These are phyloP conservation scores for Diplodia intermedia DNA, from an alignment of 2,329 filamentous ascomycete genomes.

Conservation along the genomic window DNA sequence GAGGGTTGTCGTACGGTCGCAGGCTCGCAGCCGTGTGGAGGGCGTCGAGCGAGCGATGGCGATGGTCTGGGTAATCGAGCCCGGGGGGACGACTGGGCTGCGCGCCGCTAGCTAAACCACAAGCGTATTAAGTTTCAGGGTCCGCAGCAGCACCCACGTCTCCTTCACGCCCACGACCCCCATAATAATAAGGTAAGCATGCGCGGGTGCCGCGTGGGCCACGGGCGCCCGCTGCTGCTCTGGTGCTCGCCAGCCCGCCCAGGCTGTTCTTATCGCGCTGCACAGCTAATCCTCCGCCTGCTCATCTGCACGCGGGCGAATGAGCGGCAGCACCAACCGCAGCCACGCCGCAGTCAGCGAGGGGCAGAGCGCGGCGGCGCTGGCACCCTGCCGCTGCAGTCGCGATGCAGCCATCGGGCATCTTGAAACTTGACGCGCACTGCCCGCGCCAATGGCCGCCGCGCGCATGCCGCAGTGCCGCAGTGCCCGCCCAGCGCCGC, in stretches of 20 bases:
- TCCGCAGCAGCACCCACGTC: background rate
- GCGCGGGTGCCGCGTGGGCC: constrained; percentile 15
- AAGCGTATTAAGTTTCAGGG: constrained; percentile 7
- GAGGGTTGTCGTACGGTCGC: constrained; percentile 13
- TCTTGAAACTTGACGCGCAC: constrained; percentile 9
- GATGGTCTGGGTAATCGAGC: constrained; percentile 20
- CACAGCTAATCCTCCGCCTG: constrained; percentile 5
- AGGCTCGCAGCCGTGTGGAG: constrained; percentile 26
- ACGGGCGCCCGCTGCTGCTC: background rate
- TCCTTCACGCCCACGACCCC: background rate
- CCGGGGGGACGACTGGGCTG: constrained; percentile 5
- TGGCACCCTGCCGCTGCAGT: background rate
- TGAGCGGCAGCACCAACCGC: constrained; percentile 9
- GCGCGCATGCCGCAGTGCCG: no score
- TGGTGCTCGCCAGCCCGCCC: background rate
- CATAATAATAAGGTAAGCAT: background rate
- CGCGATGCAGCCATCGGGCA: constrained; percentile 13
- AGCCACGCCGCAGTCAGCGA: constrained; percentile 21
- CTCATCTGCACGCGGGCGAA: constrained; percentile 9
- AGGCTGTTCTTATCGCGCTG: background rate
- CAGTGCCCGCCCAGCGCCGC: background rate
- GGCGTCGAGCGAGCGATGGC: constrained; percentile 28
- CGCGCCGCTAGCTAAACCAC: constrained; percentile 1
- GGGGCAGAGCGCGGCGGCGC: background rate
- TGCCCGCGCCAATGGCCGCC: background rate